Evolutionary conservation across 768 basidiomycete genomes (phyloP), one percentile per base, ranked within the genome.

Genomic region (Suillus decipiens): DNA sequence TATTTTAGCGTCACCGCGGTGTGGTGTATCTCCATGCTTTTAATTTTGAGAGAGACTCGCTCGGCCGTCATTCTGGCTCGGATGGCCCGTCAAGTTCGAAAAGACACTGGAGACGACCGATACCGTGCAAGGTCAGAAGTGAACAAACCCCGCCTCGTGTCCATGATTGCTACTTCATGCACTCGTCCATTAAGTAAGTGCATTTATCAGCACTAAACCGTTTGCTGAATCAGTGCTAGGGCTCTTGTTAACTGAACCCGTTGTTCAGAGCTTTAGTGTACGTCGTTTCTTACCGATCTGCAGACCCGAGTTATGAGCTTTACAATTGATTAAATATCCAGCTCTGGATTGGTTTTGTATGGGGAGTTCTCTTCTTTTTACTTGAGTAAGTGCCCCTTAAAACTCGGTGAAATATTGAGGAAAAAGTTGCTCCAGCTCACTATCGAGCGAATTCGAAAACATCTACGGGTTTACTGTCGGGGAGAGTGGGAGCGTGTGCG

Each of bases 21-120:
- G 1, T 87, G 85, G 60, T 67, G 86, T 7, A 60, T 86, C 5
- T 42, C 81, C 0, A 73, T 91, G 5, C 75, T 83, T 1, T 53
- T 90, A 0, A 63, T 89, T 60, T 80, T 94, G 81, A 78, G 76
- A 54, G 94, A 96, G 72, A 95, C 94, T 0, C 81, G 94, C 17
- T 77, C 84, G 0, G 82, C 86, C 0, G 86, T 95, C 55, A 78
- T 96, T 15, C 82, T 95, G 22, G 85, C 83, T 0, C 80, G 84
- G 5, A 75, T 87, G 31, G 93, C 93, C 1, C 80, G 79, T 64
- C 80, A 82, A 65, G 67, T 87, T 59, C 83, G 93, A 55, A 88
- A 87, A 72, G 78, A 84, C 61, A 88, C 87, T 0, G 88, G 89
- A 9, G 80, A 94, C 66, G 65, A 74, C 14, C 78, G 86, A 28